These are phyloP conservation scores for Trypanosoma boissoni DNA, from an alignment of 208 protist genomes.

Conservation along the genomic window DNA sequence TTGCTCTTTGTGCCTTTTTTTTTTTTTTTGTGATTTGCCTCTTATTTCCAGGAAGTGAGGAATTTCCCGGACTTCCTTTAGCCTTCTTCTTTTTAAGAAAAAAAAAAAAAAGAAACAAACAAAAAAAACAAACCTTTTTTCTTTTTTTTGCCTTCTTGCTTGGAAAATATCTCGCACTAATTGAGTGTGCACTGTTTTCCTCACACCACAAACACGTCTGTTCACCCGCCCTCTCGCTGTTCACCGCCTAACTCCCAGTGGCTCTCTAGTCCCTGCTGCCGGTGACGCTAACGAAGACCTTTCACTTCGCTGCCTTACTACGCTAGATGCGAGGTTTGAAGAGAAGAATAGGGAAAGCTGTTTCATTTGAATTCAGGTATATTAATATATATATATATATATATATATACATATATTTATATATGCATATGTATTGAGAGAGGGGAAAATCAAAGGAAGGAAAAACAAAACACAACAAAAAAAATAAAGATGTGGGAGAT, in stretches of 20 bases:
- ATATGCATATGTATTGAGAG: neutral
- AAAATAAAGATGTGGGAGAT: too few species aligned
- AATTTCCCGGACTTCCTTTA: too few species aligned
- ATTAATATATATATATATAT: slow-evolving; percentile 1
- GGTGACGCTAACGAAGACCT: slow-evolving; percentile 4
- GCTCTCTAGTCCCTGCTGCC: too few species aligned
- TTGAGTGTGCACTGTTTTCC: too few species aligned
- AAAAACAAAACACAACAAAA: neutral
- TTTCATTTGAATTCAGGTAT: neutral
- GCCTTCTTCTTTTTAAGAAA: too few species aligned
- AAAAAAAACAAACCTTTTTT: too few species aligned
- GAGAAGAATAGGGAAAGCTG: neutral
- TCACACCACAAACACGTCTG: too few species aligned
- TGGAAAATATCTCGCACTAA: slow-evolving; percentile 4
- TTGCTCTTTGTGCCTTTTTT: neutral
- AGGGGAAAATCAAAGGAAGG: neutral
- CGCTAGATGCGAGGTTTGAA: neutral
- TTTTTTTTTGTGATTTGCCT: slow-evolving; percentile 13
- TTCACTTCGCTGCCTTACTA: neutral
- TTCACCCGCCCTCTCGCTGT: slow-evolving; percentile 11
- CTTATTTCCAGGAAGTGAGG: too few species aligned
- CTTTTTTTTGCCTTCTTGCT: slow-evolving; percentile 1
- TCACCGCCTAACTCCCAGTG: slow-evolving; percentile 17
- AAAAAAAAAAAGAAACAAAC: too few species aligned
- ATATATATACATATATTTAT: neutral